Base-by-base conservation (phyloP, 768 basidiomycete species). In the Coprinellus micaceus region DNA sequence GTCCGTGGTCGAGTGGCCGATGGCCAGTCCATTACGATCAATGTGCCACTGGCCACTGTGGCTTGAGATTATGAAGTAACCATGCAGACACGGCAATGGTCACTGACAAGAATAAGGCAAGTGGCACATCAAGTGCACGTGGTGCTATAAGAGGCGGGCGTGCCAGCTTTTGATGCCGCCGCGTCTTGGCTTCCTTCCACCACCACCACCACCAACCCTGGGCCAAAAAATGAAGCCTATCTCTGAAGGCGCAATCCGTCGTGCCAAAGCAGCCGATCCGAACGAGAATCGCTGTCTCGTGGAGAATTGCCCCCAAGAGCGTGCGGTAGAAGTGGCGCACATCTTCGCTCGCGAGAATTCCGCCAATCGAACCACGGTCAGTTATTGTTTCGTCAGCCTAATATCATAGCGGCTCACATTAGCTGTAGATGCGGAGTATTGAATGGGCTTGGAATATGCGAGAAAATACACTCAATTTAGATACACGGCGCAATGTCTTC, bases 391-490 rank as follows among this genome's bases (percentile, higher is more conserved):
- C 41, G 7, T 37, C 17, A 17, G n/a, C n/a, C n/a, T n/a, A n/a
- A n/a, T n/a, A n/a, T n/a, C n/a, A n/a, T n/a, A n/a, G n/a, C n/a
- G n/a, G n/a, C n/a, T n/a, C 7, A 33, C 13, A 13, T 33, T 33
- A 33, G 13, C 33, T 33, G 33, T 47, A 54, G 53, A 44, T 47
- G 17, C 17, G 29, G n/a, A 1, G 43, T 29, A 22, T 54, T 2
- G 37, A 57, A 44, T 57, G 56, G 56, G 6, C 25, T 24, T 57
- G 56, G 56, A 46, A 52, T 26, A 52, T 57, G 56, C 49, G 24
- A 52, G 24, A 37, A 26, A 33, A 43, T 30, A 52, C 51, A 19
- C 24, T 57, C 40, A 57, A 57, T 24, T 41, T 57, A n/a, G 56
- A 57, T 41, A 44, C 50, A 33, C 19, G 51, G 30, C 33, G 44